Evolutionary conservation across 257 asterid species (phyloP), one percentile per base, ranked within the genome.

Genomic region (Nicotiana knightiana): DNA sequence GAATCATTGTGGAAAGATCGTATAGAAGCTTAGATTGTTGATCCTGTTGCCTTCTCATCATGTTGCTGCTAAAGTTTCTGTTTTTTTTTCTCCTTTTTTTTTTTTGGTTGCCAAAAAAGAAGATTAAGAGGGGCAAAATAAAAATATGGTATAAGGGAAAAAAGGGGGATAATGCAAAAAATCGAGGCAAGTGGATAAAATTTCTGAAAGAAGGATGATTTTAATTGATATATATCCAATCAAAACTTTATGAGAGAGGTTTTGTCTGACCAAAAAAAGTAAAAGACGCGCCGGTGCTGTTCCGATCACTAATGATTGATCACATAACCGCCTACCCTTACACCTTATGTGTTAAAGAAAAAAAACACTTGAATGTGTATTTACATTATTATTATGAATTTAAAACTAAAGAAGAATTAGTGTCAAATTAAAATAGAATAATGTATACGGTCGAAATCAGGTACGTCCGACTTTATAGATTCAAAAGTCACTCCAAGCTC

Each of bases 101-200:
- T 0, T 21, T 68, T 21, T 1, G 2, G 18, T 9, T 1, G 30
- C 30, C 30, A 28, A 28, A 43, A 43, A 9, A 17, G 13, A 11
- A 67, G 57, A 39, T 26, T 59, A 15, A 46, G 71, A 35, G 39
- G 10, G 5, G n/a, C 2, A 43, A 39, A 67, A 9, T 48, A 37
- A 8, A 67, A 9, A 3, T 68, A 68, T 18, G 2, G 10, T n/a
- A 12, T 3, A 58, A 78, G 11, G 57, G 32, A 13, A 32, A 28
- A 43, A 46, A 35, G 62, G 11, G 30, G 37, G 55, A 26, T 24
- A 48, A 86, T 73, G 65, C 88, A 86, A 64, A 84, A 84, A 21
- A 85, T 78, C 89, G 89, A 89, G 93, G 90, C 85, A 35, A 91
- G 75, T 82, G 91, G 97, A 91, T 89, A 93, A 79, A 86, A 46